Conservation (phyloP, 75 land plant species). For the Selaginella moellendorffii region DNA sequence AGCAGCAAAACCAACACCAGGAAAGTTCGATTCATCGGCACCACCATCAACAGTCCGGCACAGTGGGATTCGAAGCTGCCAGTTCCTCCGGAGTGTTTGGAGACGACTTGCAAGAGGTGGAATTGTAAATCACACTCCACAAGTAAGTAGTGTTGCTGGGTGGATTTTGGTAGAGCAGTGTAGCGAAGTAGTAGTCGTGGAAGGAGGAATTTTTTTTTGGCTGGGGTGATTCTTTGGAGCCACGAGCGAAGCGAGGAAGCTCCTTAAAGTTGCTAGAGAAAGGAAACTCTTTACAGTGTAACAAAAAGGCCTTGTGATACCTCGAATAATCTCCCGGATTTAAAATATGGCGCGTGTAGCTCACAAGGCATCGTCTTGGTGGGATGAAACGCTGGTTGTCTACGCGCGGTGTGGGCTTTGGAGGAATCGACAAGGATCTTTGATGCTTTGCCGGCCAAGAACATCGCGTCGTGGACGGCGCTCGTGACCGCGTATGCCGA, state of each 20-base stretch:
- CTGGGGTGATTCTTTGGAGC: background rate
- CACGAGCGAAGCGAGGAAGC: background rate
- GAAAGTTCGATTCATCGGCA: too few relatives aligned
- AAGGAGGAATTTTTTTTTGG: background rate
- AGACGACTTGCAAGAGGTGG: too few relatives aligned
- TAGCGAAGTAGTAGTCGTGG: background rate
- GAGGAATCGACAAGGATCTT: background rate
- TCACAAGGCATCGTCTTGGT: background rate
- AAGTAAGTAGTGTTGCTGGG: too few relatives aligned
- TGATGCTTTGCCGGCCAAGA: background rate
- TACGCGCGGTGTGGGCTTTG: background rate
- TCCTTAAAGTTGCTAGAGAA: background rate
- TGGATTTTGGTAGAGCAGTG: too few relatives aligned
- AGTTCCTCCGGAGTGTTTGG: too few relatives aligned
- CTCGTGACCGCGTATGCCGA: background rate
- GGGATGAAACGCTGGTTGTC: background rate
- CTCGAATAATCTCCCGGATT: background rate
- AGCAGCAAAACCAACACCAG: too few relatives aligned
- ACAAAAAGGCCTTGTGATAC: too few relatives aligned
- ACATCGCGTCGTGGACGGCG: background rate
- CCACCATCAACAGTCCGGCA: too few relatives aligned
- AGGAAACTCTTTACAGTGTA: background rate
- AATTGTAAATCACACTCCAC: too few relatives aligned
- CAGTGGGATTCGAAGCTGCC: too few relatives aligned
- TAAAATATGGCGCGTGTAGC: background rate